Base-by-base conservation (phyloP, 2,329 filamentous ascomycete species). In the Aspergillus caelatus region DNA sequence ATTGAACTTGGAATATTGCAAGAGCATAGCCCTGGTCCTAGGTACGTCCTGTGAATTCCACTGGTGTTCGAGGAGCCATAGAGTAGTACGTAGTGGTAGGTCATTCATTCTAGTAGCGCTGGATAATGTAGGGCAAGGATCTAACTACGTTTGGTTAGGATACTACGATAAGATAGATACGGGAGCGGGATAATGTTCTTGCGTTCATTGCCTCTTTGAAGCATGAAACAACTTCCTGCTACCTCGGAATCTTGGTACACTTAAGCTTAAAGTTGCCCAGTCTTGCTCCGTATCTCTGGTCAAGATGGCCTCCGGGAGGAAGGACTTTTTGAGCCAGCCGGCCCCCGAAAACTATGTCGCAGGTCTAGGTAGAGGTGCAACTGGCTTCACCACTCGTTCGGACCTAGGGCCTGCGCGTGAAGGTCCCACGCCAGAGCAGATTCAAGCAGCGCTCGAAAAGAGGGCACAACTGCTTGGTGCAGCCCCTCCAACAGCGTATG, bases 401-500 rank as follows among this genome's bases (percentile, higher is more conserved):
- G 95, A 99, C 85, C 85, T 99, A 62, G 95, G 96, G 62, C 95
- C 96, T 57, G 94, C 94, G 63, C 88, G 94, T 72, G 94, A 97
- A 82, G 95, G 95, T 19, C 95, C 95, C 56, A 97, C 92, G 65
- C 94, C 97, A 73, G 95, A 99, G 77, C 94, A 98, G 81, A 97
- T 99, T 81, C 97, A 98, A 79, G 95, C 97, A 78, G 94, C 93
- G 66, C 90, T 99, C 71, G 94, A 94, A 56, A 97, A 97, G 80
- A 90, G 96, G 72, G 94, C 95, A 9, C 91, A 92, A 62, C 88
- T 92, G 74, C 86, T 98, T 0, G 90, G 89, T 53, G 86, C 87
- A 66, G 87, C 89, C n/a, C 84, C 88, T 28, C 88, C 89, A 0
- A 90, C 89, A 61, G 89, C 89, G 26, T 92, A 92, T 64, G 94